Conservation (phyloP, 2,329 filamentous ascomycete genomes). For the Tolypocladium paradoxum region DNA sequence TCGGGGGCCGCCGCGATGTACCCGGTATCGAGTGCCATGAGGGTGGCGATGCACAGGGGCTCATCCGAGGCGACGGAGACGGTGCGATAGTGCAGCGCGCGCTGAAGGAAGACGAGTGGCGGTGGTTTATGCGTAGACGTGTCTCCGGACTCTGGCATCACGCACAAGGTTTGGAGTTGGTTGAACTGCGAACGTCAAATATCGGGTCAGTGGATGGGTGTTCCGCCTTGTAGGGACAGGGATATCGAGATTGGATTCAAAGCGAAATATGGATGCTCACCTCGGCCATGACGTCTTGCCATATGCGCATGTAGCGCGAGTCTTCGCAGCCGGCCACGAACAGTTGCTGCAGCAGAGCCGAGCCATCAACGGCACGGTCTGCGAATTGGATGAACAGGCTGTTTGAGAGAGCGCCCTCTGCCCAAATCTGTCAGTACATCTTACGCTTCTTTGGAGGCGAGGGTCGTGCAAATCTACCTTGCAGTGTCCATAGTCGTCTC, state of each 20-base stretch:
- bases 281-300: slow-evolving; percentile 9
- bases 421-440: neutral
- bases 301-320: slow-evolving; percentile 8
- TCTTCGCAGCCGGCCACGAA: slow-evolving; percentile 5
- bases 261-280: neutral
- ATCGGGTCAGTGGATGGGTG: neutral
- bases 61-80: slow-evolving; percentile 19
- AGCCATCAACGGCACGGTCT: slow-evolving; percentile 13
- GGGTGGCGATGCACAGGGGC: slow-evolving; percentile 17
- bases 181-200: slow-evolving; percentile 7
- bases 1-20: slow-evolving; percentile 6
- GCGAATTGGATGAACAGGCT: slow-evolving; percentile 21
- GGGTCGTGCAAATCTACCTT: slow-evolving; percentile 10
- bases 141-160: neutral
- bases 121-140: neutral
- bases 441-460: neutral
- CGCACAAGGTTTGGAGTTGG: slow-evolving; percentile 7
- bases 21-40: slow-evolving; percentile 13
- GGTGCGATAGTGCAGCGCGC: slow-evolving; percentile 14
- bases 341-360: slow-evolving; percentile 5
- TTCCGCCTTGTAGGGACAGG: too few species aligned
- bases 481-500: slow-evolving; percentile 28
- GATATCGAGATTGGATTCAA: neutral
- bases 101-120: slow-evolving; percentile 10
- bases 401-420: slow-evolving; percentile 21